Evolutionary conservation across 805 yeast species (phyloP).

Genomic region (Cyberlindnera mrakii): DNA sequence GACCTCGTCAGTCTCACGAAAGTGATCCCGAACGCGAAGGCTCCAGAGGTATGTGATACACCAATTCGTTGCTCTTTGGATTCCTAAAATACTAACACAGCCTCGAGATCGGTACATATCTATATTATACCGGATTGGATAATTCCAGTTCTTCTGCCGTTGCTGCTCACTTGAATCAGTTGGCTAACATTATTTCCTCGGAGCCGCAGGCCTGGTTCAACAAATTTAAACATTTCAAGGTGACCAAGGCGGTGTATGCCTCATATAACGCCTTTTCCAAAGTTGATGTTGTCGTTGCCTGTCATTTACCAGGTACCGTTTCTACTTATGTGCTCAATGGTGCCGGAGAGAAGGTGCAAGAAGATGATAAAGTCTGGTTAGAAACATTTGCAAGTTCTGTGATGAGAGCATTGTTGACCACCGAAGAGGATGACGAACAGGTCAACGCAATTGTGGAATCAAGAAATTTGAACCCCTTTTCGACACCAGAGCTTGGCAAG

Average conservation of each 20-base stretch:
- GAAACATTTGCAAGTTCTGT: conserved; percentile 55
- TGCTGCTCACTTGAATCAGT: conserved; percentile 65
- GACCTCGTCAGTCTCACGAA: conserved; percentile 56
- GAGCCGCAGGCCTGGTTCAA: conserved; percentile 78
- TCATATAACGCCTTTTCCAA: conserved; percentile 66
- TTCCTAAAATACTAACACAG: conserved; percentile 5
- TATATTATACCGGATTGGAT: conserved; percentile 72
- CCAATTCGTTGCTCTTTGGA: too few species aligned
- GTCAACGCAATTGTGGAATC: conserved; percentile 73
- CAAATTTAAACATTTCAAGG: conserved; percentile 61
- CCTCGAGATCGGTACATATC: conserved; percentile 52
- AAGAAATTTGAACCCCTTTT: conserved; percentile 74
- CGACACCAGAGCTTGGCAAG: conserved; percentile 39
- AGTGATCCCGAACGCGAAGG: conserved; percentile 56
- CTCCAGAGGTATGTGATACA: conserved; percentile 9
- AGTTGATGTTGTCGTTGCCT: conserved; percentile 66
- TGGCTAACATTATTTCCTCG: conserved; percentile 57
- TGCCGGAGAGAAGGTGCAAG: conserved; percentile 47
- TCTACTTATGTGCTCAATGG: conserved; percentile 41
- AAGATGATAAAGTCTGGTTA: conserved; percentile 45
- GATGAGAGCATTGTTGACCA: conserved; percentile 63
- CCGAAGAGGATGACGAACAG: conserved; percentile 72
- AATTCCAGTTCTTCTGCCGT: conserved; percentile 71
- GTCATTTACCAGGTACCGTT: conserved; percentile 71
- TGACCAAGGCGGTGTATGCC: conserved; percentile 65